A percentile compares a stretch with the other conserved stretches of the same genome.
phyloP scores from a whole-genome alignment of 129 eudicot genomes.

The Cynara cardunculus region DNA sequence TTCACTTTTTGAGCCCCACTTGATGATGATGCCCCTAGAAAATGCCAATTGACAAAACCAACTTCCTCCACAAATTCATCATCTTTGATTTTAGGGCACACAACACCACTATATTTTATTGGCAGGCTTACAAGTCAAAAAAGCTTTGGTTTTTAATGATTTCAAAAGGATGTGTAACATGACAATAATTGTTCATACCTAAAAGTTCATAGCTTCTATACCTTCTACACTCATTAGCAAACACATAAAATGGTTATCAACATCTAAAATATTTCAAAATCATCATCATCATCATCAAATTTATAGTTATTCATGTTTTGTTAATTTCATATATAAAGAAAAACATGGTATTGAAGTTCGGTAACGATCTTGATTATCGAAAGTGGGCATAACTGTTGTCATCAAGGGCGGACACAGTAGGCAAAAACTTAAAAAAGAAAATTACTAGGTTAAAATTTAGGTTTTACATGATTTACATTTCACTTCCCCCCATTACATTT shows the following conservation, averaged over 20 bases:
- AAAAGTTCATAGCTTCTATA: conserved; percentile 28
- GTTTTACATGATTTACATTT: no score
- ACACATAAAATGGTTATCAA: conserved; percentile 10
- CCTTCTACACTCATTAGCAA: conserved; percentile 34
- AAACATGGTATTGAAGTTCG: neutral
- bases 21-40: conserved; percentile 29
- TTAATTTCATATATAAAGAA: neutral
- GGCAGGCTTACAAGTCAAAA: conserved; percentile 33
- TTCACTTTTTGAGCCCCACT: conserved; percentile 31
- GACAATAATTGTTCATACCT: conserved; percentile 30
- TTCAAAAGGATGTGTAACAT: conserved; percentile 32
- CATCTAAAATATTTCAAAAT: neutral
- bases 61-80: conserved; percentile 30
- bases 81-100: conserved; percentile 19
- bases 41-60: conserved; percentile 35
- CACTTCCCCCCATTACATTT: no score
- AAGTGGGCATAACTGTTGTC: neutral
- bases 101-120: conserved; percentile 17
- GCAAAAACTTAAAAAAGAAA: no score
- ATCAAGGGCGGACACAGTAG: no score
- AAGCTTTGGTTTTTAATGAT: conserved; percentile 28
- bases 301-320: neutral
- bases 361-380: neutral
- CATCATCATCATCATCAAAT: neutral
- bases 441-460: no score